A percentile compares a stretch with the other conserved stretches of the same genome.
These are phyloP conservation scores for Inga oerstediana DNA, from an alignment of 306 rosid species.

Conservation along the genomic window DNA sequence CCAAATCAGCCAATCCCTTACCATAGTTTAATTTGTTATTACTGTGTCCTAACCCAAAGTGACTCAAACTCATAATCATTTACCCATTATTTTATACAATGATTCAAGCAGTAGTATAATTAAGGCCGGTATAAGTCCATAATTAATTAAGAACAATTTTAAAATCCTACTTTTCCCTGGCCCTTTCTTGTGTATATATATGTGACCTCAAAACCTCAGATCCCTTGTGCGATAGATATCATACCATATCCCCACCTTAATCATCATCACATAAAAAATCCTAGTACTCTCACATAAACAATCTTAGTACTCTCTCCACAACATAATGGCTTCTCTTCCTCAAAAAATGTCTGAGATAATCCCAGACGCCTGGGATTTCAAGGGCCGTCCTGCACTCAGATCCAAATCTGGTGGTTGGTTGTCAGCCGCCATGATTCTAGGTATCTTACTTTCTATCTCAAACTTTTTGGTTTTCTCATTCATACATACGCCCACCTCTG, in stretches of 20 bases:
- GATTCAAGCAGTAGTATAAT: background rate
- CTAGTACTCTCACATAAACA: no score
- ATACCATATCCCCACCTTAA: background rate
- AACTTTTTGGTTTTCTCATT: background rate
- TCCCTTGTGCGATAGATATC: background rate
- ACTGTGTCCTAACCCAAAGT: background rate
- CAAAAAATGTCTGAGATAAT: constrained; percentile 49
- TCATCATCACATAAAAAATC: background rate
- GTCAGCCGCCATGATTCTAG: constrained; percentile 84
- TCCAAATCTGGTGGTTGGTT: constrained; percentile 83
- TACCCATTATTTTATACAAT: background rate
- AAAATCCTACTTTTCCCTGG: background rate
- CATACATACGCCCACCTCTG: background rate
- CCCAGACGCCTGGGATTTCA: constrained; percentile 85
- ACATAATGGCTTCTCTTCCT: constrained; percentile 44
- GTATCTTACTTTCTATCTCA: constrained; percentile 20
- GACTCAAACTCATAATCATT: background rate
- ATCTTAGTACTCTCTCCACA: background rate
- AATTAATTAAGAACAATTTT: background rate
- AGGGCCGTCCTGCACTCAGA: constrained; percentile 65
- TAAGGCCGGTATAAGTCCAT: no score
- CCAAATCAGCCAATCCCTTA: background rate
- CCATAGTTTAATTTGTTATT: background rate
- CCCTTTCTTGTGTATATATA: constrained; percentile 7
- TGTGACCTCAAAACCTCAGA: constrained; percentile 11